phyloP scores from a whole-genome alignment of 345 rosid species.

The Melastoma malabathricum region DNA sequence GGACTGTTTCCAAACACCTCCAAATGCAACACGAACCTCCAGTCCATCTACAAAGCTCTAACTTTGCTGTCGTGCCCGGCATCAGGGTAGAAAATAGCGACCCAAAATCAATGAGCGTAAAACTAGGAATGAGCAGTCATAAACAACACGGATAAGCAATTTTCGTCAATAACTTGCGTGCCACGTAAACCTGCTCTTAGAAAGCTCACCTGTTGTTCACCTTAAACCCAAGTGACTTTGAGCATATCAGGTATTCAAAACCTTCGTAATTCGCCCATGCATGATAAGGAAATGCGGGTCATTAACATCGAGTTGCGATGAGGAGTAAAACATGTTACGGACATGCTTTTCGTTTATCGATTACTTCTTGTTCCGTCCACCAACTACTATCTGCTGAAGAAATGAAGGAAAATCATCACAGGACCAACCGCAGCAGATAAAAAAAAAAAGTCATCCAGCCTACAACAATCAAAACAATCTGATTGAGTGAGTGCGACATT shows the following conservation, averaged over 20 bases:
- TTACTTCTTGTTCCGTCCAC: too few species aligned
- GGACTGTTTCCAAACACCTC: constrained; percentile 92
- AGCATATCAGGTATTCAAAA: constrained; percentile 85
- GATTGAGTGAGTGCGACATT: constrained; percentile 60
- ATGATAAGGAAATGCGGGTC: constrained; percentile 98
- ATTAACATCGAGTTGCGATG: constrained; percentile 91
- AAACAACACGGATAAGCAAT: constrained; percentile 1
- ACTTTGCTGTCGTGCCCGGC: constrained; percentile 84
- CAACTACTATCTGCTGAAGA: constrained; percentile 64
- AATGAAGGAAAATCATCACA: not conserved
- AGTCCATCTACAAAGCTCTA: constrained; percentile 90
- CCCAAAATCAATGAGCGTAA: constrained; percentile 41
- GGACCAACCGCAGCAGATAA: too few species aligned
- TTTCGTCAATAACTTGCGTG: constrained; percentile 2
- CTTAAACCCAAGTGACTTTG: constrained; percentile 88
- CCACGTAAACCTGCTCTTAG: not conserved
- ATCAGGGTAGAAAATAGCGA: constrained; percentile 85
- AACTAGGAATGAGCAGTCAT: not conserved
- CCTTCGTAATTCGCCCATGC: constrained; percentile 99
- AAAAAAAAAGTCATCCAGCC: too few species aligned
- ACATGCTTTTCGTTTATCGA: constrained; percentile 73
- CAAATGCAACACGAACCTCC: constrained; percentile 95
- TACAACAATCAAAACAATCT: too few species aligned
- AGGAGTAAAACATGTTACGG: constrained; percentile 92
- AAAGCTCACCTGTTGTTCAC: constrained; percentile 74